Conservation (phyloP, 345 rosid genomes). For the Salix koriyanagi region DNA sequence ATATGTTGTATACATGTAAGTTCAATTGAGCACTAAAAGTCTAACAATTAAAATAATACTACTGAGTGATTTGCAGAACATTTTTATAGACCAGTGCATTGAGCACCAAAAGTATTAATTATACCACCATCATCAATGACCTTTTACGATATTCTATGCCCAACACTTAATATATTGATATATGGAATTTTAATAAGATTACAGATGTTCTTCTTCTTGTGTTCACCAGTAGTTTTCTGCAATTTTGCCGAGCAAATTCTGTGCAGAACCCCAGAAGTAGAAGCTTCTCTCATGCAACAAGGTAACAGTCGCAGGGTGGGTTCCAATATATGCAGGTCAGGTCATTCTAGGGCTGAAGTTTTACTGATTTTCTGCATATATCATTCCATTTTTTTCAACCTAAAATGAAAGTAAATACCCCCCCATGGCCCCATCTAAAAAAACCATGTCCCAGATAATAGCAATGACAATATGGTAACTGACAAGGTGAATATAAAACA, state of each 20-base stretch:
- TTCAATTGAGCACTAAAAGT: constrained; percentile 6
- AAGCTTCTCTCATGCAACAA: not conserved
- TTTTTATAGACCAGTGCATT: not conserved
- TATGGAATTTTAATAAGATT: not conserved
- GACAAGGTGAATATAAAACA: not conserved
- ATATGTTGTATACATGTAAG: not conserved
- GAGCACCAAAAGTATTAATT: constrained; percentile 5
- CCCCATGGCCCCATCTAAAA: not conserved
- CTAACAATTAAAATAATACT: not conserved
- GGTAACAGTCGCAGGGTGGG: not conserved
- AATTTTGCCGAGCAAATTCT: not conserved
- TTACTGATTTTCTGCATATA: not conserved
- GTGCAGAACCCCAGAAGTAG: not conserved
- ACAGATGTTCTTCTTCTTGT: not conserved
- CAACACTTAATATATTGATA: not conserved
- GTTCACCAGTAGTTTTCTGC: not conserved
- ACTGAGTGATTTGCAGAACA: not conserved
- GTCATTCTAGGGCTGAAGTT: not conserved
- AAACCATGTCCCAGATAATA: not conserved
- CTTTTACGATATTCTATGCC: not conserved
- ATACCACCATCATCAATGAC: constrained; percentile 8
- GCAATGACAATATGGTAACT: not conserved
- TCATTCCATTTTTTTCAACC: not conserved
- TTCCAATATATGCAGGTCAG: not conserved
- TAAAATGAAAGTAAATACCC: no score